Evolutionary conservation across 106 monocot genomes (phyloP), one percentile per base, ranked within the genome.

Genomic region (Dendrobium catenatum): DNA sequence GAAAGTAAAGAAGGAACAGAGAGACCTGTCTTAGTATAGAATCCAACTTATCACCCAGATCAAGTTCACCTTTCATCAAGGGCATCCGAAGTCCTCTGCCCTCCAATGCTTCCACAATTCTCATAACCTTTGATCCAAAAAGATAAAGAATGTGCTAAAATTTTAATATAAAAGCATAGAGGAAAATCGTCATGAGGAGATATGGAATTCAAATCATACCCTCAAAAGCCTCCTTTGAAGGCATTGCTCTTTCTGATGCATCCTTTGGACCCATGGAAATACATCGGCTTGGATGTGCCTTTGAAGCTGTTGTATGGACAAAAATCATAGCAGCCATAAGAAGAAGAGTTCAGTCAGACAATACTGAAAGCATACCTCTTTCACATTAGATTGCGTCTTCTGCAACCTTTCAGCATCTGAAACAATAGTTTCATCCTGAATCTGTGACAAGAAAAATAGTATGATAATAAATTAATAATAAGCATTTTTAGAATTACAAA

Each of bases 361-460:
- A 76, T 51, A 49, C 49, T 51, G 76, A 76, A 8, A 56, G 68
- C 70, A 66, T 55, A 98, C 98, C 98, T 88, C 81, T 80, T 99
- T 99, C 79, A 99, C 95, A 79, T 99, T 93, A 15, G 85, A 26
- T 80, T 95, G 98, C 47, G 93, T 88, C 90, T 81, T 89, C 44
- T n/a, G 59, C 72, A 99, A 77, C 79, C 95, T 91, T 26, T 95
- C 95, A 80, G 95, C 80, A 84, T 99, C 98, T 58, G 98, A 99
- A 59, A 76, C 82, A 79, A 99, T 80, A 33, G 91, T 93, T 85
- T 95, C 98, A 90, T 99, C 98, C 86, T 99, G 95, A 83, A 99
- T 91, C 98, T 96, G 88, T 77, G 85, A 49, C 9, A 68, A 37
- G 3, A 83, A 5, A 51, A 33, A 31, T 47, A 68, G 8, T 18